phyloP scores from a whole-genome alignment of 2,329 filamentous ascomycete species.

The Xylaria sp. region DNA sequence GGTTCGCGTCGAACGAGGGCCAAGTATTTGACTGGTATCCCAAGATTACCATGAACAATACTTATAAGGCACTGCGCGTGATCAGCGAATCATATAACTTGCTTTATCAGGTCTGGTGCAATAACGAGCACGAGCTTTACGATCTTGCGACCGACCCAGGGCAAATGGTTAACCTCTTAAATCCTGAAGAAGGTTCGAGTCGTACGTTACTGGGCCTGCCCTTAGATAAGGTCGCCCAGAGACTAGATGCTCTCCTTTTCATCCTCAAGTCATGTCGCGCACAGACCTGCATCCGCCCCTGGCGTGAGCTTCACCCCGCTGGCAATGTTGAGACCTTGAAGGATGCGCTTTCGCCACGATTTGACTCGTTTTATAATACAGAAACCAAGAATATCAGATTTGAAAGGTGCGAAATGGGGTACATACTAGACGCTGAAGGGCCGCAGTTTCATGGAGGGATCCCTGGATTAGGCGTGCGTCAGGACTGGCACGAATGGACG shows the following conservation, averaged over 20 bases:
- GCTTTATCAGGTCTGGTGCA: constrained; percentile 63
- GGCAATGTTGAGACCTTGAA: constrained; percentile 57
- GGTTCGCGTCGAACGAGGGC: constrained; percentile 50
- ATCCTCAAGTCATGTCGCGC: constrained; percentile 63
- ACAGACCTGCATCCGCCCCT: constrained; percentile 58
- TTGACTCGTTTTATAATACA: constrained; percentile 58
- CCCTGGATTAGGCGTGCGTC: constrained; percentile 19
- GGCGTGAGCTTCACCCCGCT: constrained; percentile 59
- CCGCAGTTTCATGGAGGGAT: constrained; percentile 48
- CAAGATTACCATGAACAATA: constrained; percentile 56
- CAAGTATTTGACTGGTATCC: constrained; percentile 46
- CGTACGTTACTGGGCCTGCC: constrained; percentile 42
- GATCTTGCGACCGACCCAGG: constrained; percentile 54
- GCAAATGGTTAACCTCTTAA: constrained; percentile 54
- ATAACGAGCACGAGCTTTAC: constrained; percentile 67
- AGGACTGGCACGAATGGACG: constrained; percentile 45
- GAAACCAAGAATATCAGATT: constrained; percentile 57
- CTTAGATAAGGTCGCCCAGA: constrained; percentile 52
- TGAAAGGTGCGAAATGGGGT: constrained; percentile 60
- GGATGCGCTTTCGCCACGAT: constrained; percentile 57
- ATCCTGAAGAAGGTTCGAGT: constrained; percentile 47
- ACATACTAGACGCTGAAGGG: constrained; percentile 62
- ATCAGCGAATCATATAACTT: constrained; percentile 61
- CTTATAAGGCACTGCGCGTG: constrained; percentile 66
- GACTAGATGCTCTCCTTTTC: constrained; percentile 61